Percentiles rank a stretch among this genome's conserved stretches.
Conservation (phyloP, 2,329 filamentous ascomycete species). For the Calonectria montana region DNA sequence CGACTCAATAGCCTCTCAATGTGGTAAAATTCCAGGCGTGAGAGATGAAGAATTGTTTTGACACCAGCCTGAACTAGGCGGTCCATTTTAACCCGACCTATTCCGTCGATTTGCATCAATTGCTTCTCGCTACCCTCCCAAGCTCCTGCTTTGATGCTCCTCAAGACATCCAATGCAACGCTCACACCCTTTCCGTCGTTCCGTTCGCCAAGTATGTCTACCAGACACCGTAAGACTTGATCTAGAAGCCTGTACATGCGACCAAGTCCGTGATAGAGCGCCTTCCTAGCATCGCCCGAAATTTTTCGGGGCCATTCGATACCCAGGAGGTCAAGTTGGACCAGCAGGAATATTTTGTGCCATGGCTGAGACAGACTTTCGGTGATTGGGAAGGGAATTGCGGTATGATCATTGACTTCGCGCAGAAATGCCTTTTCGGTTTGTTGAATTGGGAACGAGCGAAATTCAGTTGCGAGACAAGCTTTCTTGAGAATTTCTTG, state of each 20-base stretch:
- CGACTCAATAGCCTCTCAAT: constrained; percentile 83
- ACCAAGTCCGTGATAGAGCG: constrained; percentile 46
- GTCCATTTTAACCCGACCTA: constrained; percentile 80
- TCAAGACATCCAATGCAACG: constrained; percentile 79
- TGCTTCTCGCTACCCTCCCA: constrained; percentile 89
- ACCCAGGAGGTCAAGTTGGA: constrained; percentile 76
- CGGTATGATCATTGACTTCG: constrained; percentile 51
- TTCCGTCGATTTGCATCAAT: constrained; percentile 82
- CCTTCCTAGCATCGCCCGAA: constrained; percentile 45
- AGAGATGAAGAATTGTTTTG: constrained; percentile 76
- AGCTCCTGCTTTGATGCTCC: constrained; percentile 77
- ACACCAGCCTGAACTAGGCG: constrained; percentile 80
- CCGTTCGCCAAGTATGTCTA: constrained; percentile 51
- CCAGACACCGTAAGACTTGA: constrained; percentile 49
- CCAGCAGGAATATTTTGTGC: constrained; percentile 81
- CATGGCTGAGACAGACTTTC: constrained; percentile 65
- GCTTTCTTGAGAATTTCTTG: constrained; percentile 51
- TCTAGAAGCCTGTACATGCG: constrained; percentile 50
- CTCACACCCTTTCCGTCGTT: constrained; percentile 74
- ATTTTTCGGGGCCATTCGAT: constrained; percentile 69
- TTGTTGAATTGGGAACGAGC: constrained; percentile 50
- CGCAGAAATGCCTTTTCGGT: constrained; percentile 50
- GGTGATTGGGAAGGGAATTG: constrained; percentile 51
- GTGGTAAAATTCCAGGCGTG: constrained; percentile 71
- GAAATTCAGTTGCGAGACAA: constrained; percentile 52